A percentile compares a stretch with the other conserved stretches of the same genome.
phyloP scores from a whole-genome alignment of 2,329 filamentous ascomycete species.

The Scolecobasidium constrictum region DNA sequence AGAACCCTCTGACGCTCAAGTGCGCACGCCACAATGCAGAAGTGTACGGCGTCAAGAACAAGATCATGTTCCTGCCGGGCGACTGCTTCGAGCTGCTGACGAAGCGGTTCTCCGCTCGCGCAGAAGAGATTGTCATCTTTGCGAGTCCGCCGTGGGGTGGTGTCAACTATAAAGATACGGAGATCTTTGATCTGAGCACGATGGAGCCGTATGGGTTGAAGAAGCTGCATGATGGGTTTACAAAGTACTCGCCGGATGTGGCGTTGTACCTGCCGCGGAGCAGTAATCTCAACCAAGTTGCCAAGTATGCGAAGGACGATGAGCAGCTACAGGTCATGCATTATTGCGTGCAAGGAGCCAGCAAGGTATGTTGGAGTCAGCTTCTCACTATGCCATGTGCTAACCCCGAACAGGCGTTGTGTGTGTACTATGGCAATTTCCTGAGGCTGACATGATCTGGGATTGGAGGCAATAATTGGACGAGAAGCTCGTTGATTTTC shows the following conservation, averaged over 20 bases:
- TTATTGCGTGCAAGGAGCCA: constrained; percentile 84
- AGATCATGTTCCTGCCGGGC: constrained; percentile 76
- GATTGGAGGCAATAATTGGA: too few relatives aligned
- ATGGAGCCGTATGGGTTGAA: constrained; percentile 81
- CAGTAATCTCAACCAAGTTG: constrained; percentile 71
- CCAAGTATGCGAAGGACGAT: constrained; percentile 36
- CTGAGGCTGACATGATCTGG: neutral
- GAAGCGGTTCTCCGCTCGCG: constrained; percentile 37
- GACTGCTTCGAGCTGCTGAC: constrained; percentile 72
- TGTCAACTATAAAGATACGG: constrained; percentile 52
- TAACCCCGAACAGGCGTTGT: constrained; percentile 36
- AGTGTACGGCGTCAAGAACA: constrained; percentile 67
- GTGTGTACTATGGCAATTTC: constrained; percentile 47
- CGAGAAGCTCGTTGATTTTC: too few relatives aligned
- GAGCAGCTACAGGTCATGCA: constrained; percentile 66
- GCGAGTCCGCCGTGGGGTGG: constrained; percentile 67
- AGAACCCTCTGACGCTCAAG: constrained; percentile 64
- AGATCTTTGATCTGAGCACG: constrained; percentile 69
- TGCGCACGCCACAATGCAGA: constrained; percentile 90
- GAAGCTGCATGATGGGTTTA: constrained; percentile 53
- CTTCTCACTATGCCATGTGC: neutral
- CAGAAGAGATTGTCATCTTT: constrained; percentile 50
- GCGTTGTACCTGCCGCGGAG: constrained; percentile 80
- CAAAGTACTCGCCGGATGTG: constrained; percentile 37
- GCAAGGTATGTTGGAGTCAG: constrained; percentile 49